These are phyloP conservation scores for Saccharomycopsis olivae DNA, from an alignment of 805 yeast genomes.

Conservation along the genomic window DNA sequence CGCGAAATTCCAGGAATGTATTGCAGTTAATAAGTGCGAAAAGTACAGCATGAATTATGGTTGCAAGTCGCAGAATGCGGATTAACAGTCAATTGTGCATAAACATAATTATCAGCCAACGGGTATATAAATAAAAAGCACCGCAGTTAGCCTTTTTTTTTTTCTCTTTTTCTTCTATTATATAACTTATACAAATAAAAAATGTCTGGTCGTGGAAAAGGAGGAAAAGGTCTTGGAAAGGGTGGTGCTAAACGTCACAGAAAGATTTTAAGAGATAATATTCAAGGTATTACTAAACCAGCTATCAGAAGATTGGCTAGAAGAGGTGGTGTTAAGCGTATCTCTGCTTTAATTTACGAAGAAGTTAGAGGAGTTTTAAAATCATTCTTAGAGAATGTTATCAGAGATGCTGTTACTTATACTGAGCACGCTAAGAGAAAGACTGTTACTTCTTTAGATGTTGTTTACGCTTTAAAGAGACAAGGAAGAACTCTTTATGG, in stretches of 20 bases:
- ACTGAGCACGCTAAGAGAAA: constrained; percentile 99
- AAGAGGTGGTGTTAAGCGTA: constrained; percentile 99
- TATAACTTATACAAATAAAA: too few relatives aligned
- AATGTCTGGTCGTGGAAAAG: constrained; percentile 99
- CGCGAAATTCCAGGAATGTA: too few relatives aligned
- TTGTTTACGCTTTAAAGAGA: constrained; percentile 98
- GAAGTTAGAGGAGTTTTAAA: constrained; percentile 96
- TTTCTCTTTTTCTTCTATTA: too few relatives aligned
- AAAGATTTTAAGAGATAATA: constrained; percentile 98
- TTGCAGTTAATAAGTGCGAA: too few relatives aligned
- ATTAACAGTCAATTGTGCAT: too few relatives aligned
- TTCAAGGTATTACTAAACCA: constrained; percentile 99
- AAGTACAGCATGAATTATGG: too few relatives aligned
- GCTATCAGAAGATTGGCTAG: constrained; percentile 99
- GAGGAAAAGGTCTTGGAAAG: constrained; percentile 99
- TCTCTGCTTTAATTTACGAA: constrained; percentile 96
- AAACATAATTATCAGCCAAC: too few relatives aligned
- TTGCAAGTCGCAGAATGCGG: too few relatives aligned
- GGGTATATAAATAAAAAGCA: too few relatives aligned
- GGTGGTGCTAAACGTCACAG: constrained; percentile 99
- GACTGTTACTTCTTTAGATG: constrained; percentile 98
- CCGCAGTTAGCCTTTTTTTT: too few relatives aligned
- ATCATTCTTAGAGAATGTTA: constrained; percentile 92
- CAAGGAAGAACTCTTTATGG: constrained; percentile 99
- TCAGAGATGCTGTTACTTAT: constrained; percentile 98